Evolutionary conservation across 768 basidiomycete genomes (phyloP).

Genomic region (Leccinum imitatum): DNA sequence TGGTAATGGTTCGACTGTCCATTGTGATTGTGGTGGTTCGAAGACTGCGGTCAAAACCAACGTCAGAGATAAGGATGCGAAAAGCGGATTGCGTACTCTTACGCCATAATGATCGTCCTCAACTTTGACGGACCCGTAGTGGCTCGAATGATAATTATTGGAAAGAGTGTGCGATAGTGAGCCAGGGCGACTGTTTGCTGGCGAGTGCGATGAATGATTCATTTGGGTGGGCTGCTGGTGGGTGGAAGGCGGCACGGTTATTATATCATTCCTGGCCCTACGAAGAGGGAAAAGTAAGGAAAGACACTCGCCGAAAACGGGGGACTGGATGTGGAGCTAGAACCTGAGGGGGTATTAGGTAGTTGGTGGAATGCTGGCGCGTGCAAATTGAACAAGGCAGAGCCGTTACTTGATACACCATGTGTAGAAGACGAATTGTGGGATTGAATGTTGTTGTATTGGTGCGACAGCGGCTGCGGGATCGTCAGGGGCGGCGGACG

Average conservation of each 20-base stretch:
- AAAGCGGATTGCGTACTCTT: conserved; percentile 23
- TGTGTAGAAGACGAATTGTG: conserved; percentile 42
- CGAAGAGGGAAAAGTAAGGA: conserved; percentile 36
- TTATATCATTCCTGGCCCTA: conserved; percentile 48
- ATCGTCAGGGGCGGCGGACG: conserved; percentile 62
- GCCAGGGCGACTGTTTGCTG: conserved; percentile 48
- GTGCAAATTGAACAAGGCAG: conserved; percentile 52
- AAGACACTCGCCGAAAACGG: conserved; percentile 86
- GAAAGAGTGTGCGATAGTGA: conserved; percentile 39
- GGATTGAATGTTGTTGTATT: conserved; percentile 44
- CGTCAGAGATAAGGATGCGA: background rate
- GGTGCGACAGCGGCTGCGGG: conserved; percentile 50
- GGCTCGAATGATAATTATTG: conserved; percentile 44
- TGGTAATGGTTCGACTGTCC: conserved; percentile 41
- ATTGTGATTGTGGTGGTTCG: conserved; percentile 35
- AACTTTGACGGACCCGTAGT: conserved; percentile 60
- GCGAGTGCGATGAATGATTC: conserved; percentile 54
- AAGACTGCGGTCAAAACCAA: conserved; percentile 19
- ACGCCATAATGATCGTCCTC: conserved; percentile 66
- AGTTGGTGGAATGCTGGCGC: conserved; percentile 58
- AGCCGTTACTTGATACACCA: conserved; percentile 36
- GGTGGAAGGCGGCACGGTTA: conserved; percentile 44
- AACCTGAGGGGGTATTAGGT: conserved; percentile 70
- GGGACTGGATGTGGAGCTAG: conserved; percentile 71
- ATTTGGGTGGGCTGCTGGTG: conserved; percentile 66